Base-by-base conservation (phyloP, 352 stramenopile genomes). In the Globisporangium paddicum region DNA sequence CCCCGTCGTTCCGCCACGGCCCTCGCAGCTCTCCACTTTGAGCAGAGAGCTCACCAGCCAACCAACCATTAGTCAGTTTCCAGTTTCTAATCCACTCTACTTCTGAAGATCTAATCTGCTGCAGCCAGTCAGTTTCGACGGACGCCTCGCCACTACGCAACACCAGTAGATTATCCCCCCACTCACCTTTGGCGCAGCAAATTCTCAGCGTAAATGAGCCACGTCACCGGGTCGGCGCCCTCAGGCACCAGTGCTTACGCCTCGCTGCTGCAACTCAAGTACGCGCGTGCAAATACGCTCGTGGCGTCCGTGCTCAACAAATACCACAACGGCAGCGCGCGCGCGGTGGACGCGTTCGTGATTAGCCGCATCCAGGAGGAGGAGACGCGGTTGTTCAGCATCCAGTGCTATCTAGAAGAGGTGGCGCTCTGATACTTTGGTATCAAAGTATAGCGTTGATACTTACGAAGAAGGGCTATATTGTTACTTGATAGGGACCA, bases 371-470 rank as follows among this genome's bases (percentile, higher is more conserved):
- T 92, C 0, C 63, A 86, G 42, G 62, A 79, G 30, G 64, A 86
- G 37, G 82, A 92, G 60, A 58, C 72, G 28, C 60, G 65, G 5
- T 64, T 90, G 46, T 68, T 88, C 53, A 83, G 79, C 49, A 79
- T 92, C 44, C 79, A 88, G 69, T 90, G 77, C 68, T 89, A 77
- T 56, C 37, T 92, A 9, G 72, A 92, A 59, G 77, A 92, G 66
- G 79, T 86, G n/a, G n/a, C n/a, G n/a, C n/a, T n/a, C n/a, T n/a
- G n/a, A n/a, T n/a, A n/a, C n/a, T n/a, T n/a, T n/a, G n/a, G n/a
- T n/a, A n/a, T n/a, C n/a, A n/a, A n/a, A n/a, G n/a, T n/a, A n/a
- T n/a, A n/a, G 34, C n/a, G 10, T 28, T 50, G 37, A 42, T 45
- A 41, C 7, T 57, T 4, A 56, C n/a, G n/a, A n/a, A n/a, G n/a